These are phyloP conservation scores for Annulohypoxylon truncatum DNA, from an alignment of 2,329 filamentous ascomycete species.

Conservation along the genomic window DNA sequence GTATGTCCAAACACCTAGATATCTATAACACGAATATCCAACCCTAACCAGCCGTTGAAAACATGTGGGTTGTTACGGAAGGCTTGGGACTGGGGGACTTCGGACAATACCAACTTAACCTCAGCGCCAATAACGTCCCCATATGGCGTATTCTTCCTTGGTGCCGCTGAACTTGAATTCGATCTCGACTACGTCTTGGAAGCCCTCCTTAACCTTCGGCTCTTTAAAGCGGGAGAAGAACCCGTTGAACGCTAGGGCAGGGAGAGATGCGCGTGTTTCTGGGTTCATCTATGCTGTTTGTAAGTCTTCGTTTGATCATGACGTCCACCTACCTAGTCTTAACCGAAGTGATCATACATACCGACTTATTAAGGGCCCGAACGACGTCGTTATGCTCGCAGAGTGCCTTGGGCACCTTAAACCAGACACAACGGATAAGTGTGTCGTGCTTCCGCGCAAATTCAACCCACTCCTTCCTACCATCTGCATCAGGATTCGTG, in stretches of 20 bases:
- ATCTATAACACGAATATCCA: neutral
- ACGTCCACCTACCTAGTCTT: neutral
- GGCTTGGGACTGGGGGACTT: neutral
- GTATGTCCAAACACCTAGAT: neutral
- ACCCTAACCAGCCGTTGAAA: neutral
- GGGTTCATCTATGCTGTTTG: slow-evolving; percentile 76
- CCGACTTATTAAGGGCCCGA: slow-evolving; percentile 71
- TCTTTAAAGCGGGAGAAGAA: slow-evolving; percentile 79
- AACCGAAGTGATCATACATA: slow-evolving; percentile 40
- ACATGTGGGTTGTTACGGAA: neutral
- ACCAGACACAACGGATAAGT: slow-evolving; percentile 86
- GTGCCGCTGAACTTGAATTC: slow-evolving; percentile 81
- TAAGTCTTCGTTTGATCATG: neutral
- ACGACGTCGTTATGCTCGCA: slow-evolving; percentile 90
- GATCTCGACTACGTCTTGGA: slow-evolving; percentile 80
- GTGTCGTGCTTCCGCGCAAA: slow-evolving; percentile 77
- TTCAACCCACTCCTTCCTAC: slow-evolving; percentile 80
- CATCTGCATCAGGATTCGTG: slow-evolving; percentile 88
- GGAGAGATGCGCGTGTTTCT: slow-evolving; percentile 78
- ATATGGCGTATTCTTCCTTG: slow-evolving; percentile 74
- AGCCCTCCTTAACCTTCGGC: slow-evolving; percentile 81
- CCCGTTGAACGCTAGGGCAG: slow-evolving; percentile 81
- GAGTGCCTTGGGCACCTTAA: slow-evolving; percentile 76
- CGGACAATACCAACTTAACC: neutral
- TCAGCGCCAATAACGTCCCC: slow-evolving; percentile 82